phyloP scores from a whole-genome alignment of 129 eudicot genomes.

The Lonicera japonica region DNA sequence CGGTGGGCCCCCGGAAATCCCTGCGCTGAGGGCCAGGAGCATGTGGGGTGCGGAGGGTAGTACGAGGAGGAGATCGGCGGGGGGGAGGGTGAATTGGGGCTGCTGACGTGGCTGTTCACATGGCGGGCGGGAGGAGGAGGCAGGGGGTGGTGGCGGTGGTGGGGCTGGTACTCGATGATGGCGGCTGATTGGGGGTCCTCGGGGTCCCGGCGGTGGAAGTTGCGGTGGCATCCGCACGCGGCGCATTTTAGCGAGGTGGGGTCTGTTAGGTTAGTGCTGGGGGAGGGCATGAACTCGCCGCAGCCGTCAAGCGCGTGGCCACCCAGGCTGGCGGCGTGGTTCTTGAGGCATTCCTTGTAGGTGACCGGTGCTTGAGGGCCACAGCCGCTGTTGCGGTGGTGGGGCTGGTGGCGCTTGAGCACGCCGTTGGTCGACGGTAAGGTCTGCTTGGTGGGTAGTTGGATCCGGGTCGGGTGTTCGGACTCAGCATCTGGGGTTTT shows the following conservation, averaged over 20 bases:
- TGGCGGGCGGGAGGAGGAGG: conserved; percentile 45
- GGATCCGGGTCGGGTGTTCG: conserved; percentile 43
- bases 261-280: conserved; percentile 48
- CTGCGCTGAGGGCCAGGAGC: conserved; percentile 70
- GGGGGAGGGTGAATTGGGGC: conserved; percentile 72
- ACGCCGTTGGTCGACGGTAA: conserved; percentile 40
- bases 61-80: conserved; percentile 88
- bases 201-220: conserved; percentile 97
- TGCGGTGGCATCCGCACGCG: conserved; percentile 97
- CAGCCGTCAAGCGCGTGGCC: conserved; percentile 95
- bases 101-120: conserved; percentile 21
- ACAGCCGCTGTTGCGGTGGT: no score
- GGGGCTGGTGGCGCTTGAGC: conserved; percentile 38
- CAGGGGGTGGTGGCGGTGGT: conserved; percentile 75
- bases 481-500: conserved; percentile 40
- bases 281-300: conserved; percentile 86
- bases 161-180: conserved; percentile 62
- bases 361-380: conserved; percentile 35
- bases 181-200: conserved; percentile 31
- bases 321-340: conserved; percentile 89
- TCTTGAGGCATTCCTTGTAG: conserved; percentile 79
- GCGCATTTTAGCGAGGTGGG: conserved; percentile 86
- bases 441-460: conserved; percentile 17
- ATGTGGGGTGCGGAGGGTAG: conserved; percentile 87
- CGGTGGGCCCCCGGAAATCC: conserved; percentile 15